Evolutionary conservation across 352 stramenopile species (phyloP).

Genomic region (Thalassiosira mediterranea): DNA sequence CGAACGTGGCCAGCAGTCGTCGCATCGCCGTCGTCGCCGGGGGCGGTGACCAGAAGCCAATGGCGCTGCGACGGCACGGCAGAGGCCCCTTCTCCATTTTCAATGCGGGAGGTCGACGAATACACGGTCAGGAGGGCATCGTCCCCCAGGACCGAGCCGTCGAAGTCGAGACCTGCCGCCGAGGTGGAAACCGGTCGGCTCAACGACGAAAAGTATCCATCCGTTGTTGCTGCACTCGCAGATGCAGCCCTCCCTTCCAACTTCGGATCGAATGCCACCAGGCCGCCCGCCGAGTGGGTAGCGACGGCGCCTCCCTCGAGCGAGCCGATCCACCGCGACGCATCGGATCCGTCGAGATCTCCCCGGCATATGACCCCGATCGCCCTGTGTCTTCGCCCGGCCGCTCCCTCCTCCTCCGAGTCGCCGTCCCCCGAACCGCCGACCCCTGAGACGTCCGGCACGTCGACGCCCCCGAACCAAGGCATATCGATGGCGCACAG

Average conservation of each 20-base stretch:
- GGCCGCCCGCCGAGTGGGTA: slow-evolving; percentile 33
- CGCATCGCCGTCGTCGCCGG: slow-evolving; percentile 53
- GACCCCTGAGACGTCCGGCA: too few relatives aligned
- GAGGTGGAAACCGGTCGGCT: slow-evolving; percentile 42
- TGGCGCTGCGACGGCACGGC: slow-evolving; percentile 56
- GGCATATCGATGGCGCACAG: slow-evolving; percentile 64
- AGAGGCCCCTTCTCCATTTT: neutral
- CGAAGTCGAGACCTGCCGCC: slow-evolving; percentile 63
- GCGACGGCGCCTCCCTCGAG: slow-evolving; percentile 24
- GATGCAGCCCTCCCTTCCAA: neutral
- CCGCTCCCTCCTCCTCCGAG: neutral
- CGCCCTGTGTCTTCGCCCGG: slow-evolving; percentile 19
- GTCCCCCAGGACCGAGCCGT: slow-evolving; percentile 43
- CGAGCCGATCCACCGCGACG: slow-evolving; percentile 23
- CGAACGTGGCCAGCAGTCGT: slow-evolving; percentile 19
- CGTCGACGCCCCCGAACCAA: slow-evolving; percentile 51
- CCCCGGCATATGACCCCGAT: slow-evolving; percentile 55
- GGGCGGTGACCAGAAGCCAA: slow-evolving; percentile 67
- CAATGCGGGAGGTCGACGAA: slow-evolving; percentile 26
- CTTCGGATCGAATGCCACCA: slow-evolving; percentile 37
- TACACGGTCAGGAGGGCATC: slow-evolving; percentile 71
- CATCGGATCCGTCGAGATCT: slow-evolving; percentile 17
- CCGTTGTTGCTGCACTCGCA: slow-evolving; percentile 1
- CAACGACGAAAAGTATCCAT: slow-evolving; percentile 59
- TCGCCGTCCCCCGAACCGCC: neutral